Evolutionary conservation across 2,329 filamentous ascomycete species (phyloP).

Genomic region (Xylariaceae sp.): DNA sequence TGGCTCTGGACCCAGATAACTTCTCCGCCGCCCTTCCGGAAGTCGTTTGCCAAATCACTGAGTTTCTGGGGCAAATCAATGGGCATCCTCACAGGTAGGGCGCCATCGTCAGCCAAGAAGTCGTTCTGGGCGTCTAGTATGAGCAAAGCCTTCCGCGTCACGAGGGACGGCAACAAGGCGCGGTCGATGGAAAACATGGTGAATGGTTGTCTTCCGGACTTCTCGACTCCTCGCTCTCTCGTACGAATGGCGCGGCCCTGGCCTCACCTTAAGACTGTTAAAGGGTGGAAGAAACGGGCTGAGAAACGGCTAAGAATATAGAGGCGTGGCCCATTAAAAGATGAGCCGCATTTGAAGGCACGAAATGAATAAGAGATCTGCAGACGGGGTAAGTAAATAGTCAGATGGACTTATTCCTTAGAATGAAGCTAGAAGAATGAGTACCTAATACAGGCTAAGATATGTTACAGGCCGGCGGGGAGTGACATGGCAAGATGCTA

Average conservation of each 20-base stretch:
- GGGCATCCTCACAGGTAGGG: conserved; percentile 60
- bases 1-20: conserved; percentile 82
- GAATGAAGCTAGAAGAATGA: neutral
- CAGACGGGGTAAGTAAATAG: neutral
- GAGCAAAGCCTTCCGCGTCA: conserved; percentile 65
- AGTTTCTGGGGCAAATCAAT: conserved; percentile 63
- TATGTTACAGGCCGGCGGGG: neutral
- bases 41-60: conserved; percentile 60
- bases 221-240: neutral
- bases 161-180: conserved; percentile 50
- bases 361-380: neutral
- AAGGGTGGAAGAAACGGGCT: neutral
- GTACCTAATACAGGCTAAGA: neutral
- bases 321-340: neutral
- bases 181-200: conserved; percentile 54
- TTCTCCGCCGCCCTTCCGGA: conserved; percentile 63
- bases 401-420: neutral
- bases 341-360: neutral
- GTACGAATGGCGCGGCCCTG: conserved; percentile 10
- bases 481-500: neutral
- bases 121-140: conserved; percentile 88
- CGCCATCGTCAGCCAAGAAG: conserved; percentile 65
- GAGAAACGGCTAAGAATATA: neutral
- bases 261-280: neutral
- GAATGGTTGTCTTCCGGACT: neutral